Conservation (phyloP, 2,329 filamentous ascomycete genomes). For the Ramichloridium luteum region DNA sequence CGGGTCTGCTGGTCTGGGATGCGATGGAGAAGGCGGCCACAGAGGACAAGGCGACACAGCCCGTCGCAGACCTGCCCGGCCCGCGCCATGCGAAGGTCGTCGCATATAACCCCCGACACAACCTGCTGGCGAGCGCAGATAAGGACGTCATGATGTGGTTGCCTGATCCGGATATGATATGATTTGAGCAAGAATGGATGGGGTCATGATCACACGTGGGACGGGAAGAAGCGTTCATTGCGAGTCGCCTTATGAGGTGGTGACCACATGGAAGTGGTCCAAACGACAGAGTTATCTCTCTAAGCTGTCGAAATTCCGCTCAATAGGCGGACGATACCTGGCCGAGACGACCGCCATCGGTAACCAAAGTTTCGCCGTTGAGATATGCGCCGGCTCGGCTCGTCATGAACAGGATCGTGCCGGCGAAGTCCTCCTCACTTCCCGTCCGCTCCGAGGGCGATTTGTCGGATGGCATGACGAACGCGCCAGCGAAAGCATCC, state of each 20-base stretch:
- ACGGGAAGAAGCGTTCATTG: too few species aligned
- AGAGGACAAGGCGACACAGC: constrained; percentile 48
- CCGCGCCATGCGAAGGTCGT: constrained; percentile 57
- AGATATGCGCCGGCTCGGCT: constrained; percentile 53
- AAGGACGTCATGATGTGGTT: constrained; percentile 51
- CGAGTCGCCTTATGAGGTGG: too few species aligned
- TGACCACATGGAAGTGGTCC: too few species aligned
- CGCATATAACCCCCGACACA: constrained; percentile 81
- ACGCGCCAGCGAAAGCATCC: constrained; percentile 36
- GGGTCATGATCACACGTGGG: too few species aligned
- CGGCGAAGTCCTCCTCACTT: constrained; percentile 51
- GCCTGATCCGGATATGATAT: constrained; percentile 30
- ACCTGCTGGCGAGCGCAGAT: constrained; percentile 83
- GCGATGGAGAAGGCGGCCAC: constrained; percentile 44
- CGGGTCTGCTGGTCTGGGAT: constrained; percentile 81
- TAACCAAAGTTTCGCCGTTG: constrained; percentile 50
- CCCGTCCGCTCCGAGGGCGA: constrained; percentile 51
- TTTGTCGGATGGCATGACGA: constrained; percentile 32
- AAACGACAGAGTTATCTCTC: too few species aligned
- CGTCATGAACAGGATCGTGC: constrained; percentile 52
- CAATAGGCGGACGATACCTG: constrained; percentile 13
- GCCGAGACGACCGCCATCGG: constrained; percentile 51
- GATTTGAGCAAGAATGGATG: too few species aligned
- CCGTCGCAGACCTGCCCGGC: constrained; percentile 52
- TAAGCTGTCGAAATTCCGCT: too few species aligned